phyloP scores from a whole-genome alignment of 139 green algal genomes.

The Chlorella ohadii region DNA sequence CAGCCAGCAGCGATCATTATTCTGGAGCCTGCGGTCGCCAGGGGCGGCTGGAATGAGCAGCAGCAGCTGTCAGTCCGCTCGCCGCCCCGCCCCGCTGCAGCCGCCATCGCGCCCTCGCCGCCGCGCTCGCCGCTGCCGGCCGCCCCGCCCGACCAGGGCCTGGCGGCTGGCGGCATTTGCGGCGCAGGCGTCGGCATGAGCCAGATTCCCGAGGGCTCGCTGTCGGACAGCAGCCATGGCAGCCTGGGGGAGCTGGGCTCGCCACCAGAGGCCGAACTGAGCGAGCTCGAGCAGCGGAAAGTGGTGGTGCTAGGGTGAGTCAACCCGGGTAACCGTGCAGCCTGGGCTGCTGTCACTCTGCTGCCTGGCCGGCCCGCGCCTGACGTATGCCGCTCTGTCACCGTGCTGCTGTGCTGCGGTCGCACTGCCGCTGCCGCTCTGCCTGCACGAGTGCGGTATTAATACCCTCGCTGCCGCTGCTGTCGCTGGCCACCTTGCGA shows the following conservation, averaged over 20 bases:
- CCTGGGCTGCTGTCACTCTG: not conserved
- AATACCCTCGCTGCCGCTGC: not conserved
- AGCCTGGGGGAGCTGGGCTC: conserved; percentile 25
- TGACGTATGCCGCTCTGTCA: not conserved
- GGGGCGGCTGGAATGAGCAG: conserved; percentile 22
- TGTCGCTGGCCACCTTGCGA: not conserved
- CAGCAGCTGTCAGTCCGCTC: conserved; percentile 12
- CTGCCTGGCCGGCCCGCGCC: too few species aligned
- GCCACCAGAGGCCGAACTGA: not conserved
- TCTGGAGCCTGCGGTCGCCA: conserved; percentile 3
- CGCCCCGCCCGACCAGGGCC: not conserved
- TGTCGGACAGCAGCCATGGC: conserved; percentile 15
- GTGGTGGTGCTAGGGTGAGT: conserved; percentile 43
- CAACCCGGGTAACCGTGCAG: too few species aligned
- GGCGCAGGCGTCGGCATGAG: not conserved
- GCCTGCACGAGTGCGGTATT: not conserved
- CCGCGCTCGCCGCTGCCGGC: conserved; percentile 19
- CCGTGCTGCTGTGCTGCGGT: too few species aligned
- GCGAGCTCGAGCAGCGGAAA: conserved; percentile 41
- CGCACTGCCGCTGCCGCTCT: too few species aligned
- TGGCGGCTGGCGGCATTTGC: not conserved
- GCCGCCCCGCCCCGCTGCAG: not conserved
- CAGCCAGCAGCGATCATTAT: not conserved
- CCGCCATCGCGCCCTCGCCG: not conserved
- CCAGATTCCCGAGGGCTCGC: not conserved